These are phyloP conservation scores for Tylopilus cervinicoccineus DNA, from an alignment of 768 basidiomycete genomes.

Conservation along the genomic window DNA sequence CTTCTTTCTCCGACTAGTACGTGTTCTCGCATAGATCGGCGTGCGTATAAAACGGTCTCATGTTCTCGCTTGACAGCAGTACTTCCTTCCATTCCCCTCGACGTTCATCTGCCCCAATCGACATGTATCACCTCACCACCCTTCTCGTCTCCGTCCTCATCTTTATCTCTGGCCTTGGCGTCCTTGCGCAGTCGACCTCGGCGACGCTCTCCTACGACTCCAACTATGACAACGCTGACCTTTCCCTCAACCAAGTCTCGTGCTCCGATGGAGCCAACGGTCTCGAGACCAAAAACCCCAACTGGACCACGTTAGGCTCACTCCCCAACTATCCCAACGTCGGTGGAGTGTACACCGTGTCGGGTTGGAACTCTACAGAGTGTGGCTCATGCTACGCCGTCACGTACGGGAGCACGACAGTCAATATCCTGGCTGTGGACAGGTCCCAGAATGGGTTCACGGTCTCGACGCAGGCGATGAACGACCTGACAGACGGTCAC, in stretches of 20 bases:
- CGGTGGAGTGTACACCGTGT: constrained; percentile 27
- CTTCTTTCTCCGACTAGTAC: not conserved
- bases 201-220: constrained; percentile 35
- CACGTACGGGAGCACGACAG: constrained; percentile 28
- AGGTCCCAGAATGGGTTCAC: constrained; percentile 41
- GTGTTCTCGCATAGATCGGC: not conserved
- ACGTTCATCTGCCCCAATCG: not conserved
- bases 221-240: constrained; percentile 30
- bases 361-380: constrained; percentile 17
- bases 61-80: not conserved
- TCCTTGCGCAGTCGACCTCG: constrained; percentile 19
- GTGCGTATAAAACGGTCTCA: constrained; percentile 18
- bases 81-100: not conserved
- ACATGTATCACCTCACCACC: constrained; percentile 26
- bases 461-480: constrained; percentile 25
- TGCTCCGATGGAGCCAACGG: constrained; percentile 40
- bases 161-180: constrained; percentile 13
- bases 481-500: constrained; percentile 15
- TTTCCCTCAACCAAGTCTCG: constrained; percentile 29
- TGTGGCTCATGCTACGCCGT: constrained; percentile 33
- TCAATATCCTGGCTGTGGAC: constrained; percentile 57
- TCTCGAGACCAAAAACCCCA: constrained; percentile 25
- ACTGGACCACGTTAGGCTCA: constrained; percentile 34
- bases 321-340: constrained; percentile 37
- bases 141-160: constrained; percentile 14